A percentile compares a stretch with the other conserved stretches of the same genome.
Conservation (phyloP, 768 basidiomycete species). For the Psilocybe tampanensis region DNA sequence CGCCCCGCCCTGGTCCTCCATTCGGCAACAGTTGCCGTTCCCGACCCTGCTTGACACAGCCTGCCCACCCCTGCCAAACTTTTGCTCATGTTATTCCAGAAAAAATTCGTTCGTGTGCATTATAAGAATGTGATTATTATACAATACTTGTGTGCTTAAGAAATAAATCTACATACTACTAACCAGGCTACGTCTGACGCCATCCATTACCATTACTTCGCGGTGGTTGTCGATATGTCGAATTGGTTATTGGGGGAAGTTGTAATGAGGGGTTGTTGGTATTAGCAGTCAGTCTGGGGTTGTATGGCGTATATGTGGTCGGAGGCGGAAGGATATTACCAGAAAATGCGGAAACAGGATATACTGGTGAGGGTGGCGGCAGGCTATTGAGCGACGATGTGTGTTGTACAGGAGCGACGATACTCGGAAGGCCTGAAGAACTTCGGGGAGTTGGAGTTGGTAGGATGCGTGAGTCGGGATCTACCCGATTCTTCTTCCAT, state of each 20-base stretch:
- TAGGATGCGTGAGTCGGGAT: slow-evolving; percentile 23
- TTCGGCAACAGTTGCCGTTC: slow-evolving; percentile 12
- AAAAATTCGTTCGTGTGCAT: too few relatives aligned
- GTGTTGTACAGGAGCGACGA: slow-evolving; percentile 11
- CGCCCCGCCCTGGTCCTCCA: slow-evolving; percentile 32
- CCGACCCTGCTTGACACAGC: neutral
- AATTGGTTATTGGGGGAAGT: slow-evolving; percentile 23
- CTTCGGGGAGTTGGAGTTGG: slow-evolving; percentile 10
- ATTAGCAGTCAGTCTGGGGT: slow-evolving; percentile 14
- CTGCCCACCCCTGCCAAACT: too few relatives aligned
- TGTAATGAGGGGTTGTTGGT: slow-evolving; percentile 14
- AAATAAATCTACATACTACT: neutral
- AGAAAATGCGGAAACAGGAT: slow-evolving; percentile 23
- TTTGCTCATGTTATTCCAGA: too few relatives aligned
- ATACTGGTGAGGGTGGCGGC: slow-evolving; percentile 20
- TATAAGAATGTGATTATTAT: slow-evolving; percentile 9
- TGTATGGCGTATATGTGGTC: slow-evolving; percentile 2
- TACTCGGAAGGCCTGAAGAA: slow-evolving; percentile 9
- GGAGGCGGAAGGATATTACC: slow-evolving; percentile 22
- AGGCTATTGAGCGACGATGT: slow-evolving; percentile 18
- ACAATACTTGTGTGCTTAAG: slow-evolving; percentile 6
- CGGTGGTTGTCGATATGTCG: neutral
- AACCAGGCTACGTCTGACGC: slow-evolving; percentile 5
- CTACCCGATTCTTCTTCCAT: slow-evolving; percentile 68
- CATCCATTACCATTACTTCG: slow-evolving; percentile 17